Conservation (phyloP, 169 alveolate genomes). For the Plasmodium vinckei region DNA sequence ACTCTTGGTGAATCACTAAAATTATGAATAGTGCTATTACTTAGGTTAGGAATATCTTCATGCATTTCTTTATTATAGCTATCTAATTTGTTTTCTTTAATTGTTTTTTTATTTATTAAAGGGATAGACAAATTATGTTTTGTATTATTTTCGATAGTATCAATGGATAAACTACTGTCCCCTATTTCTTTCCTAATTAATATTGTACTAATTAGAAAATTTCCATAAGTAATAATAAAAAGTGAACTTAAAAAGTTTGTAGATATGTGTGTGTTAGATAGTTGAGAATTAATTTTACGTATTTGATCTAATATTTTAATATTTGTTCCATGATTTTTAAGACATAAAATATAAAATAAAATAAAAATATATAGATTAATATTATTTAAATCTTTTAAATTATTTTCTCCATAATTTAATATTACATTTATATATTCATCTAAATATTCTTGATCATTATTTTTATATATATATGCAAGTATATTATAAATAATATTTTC, state of each 20-base stretch:
- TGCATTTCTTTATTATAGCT: no score
- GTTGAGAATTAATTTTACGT: background rate
- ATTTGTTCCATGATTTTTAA: constrained; percentile 41
- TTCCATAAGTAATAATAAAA: constrained; percentile 31
- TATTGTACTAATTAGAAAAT: no score
- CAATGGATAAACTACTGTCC: background rate
- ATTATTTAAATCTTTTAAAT: constrained; percentile 10
- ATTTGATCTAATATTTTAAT: constrained; percentile 6
- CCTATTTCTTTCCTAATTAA: no score
- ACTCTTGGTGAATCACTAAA: no score
- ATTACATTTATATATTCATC: constrained; percentile 51
- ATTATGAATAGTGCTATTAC: no score
- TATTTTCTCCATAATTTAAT: constrained; percentile 19
- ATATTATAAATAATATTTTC: constrained; percentile 15
- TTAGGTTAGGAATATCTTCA: no score
- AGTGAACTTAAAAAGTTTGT: constrained; percentile 46
- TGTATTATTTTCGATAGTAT: background rate
- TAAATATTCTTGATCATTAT: background rate
- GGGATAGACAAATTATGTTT: background rate
- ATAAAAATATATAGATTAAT: constrained; percentile 27
- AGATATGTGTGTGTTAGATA: constrained; percentile 13
- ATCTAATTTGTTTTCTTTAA: no score
- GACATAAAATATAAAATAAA: constrained; percentile 38
- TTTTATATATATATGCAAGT: constrained; percentile 1
- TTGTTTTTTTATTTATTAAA: no score